These are phyloP conservation scores for Spathaspora jeffriesii DNA, from an alignment of 1,139 yeast genomes.

Conservation along the genomic window DNA sequence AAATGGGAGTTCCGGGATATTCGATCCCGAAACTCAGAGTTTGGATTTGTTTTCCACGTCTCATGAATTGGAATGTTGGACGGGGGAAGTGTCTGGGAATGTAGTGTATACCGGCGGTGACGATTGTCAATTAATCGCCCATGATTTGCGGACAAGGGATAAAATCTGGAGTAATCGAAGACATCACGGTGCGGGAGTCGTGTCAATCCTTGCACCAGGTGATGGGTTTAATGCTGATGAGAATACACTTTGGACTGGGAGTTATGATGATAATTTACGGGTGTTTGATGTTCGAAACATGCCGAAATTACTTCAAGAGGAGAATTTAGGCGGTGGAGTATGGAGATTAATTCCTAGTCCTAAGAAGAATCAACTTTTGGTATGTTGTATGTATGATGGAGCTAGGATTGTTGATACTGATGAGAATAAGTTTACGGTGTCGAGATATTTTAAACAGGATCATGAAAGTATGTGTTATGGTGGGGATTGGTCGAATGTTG, in stretches of 20 bases:
- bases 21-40: conserved; percentile 18
- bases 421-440: conserved; percentile 40
- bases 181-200: conserved; percentile 88
- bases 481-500: conserved; percentile 75
- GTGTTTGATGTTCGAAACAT: conserved; percentile 66
- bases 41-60: conserved; percentile 16
- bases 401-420: conserved; percentile 59
- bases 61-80: conserved; percentile 90
- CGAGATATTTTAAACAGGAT: conserved; percentile 57
- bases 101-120: conserved; percentile 91
- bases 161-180: conserved; percentile 55
- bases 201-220: conserved; percentile 62
- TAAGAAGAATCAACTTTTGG: conserved; percentile 51
- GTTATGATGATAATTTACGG: conserved; percentile 82
- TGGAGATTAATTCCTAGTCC: conserved; percentile 85
- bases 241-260: conserved; percentile 79
- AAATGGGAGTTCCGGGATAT: conserved; percentile 48
- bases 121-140: conserved; percentile 75
- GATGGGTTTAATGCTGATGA: conserved; percentile 34
- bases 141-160: conserved; percentile 56
- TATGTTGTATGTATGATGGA: conserved; percentile 97
- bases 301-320: conserved; percentile 44
- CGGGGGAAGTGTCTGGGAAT: conserved; percentile 73
- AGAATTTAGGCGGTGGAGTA: conserved; percentile 87
- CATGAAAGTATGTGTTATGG: conserved; percentile 97